phyloP scores from a whole-genome alignment of 2,329 filamentous ascomycete species.

The Neofusicoccum cordaticola region DNA sequence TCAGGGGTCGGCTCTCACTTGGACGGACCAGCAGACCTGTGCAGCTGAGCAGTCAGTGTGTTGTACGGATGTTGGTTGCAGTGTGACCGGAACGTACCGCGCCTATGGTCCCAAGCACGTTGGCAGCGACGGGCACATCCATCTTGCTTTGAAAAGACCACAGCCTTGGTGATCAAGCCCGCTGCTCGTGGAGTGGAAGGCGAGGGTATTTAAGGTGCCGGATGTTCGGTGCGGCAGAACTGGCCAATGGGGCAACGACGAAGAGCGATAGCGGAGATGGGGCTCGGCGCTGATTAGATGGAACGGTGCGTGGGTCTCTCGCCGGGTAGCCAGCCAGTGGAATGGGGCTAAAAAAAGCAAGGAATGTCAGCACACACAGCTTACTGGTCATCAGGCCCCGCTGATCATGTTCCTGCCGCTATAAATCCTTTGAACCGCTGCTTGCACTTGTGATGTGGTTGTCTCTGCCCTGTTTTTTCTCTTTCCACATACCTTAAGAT shows the following conservation, averaged over 20 bases:
- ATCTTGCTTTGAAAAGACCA: slow-evolving; percentile 32
- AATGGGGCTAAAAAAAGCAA: neutral
- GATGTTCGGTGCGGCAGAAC: neutral
- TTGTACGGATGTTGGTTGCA: neutral
- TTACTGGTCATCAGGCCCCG: neutral
- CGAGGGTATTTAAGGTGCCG: neutral
- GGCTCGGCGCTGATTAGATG: neutral
- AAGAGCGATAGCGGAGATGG: neutral
- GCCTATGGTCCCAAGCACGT: slow-evolving; percentile 58
- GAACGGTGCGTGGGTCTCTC: neutral
- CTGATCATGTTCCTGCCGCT: too few relatives aligned
- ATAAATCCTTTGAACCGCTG: too few relatives aligned
- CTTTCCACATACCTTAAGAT: too few relatives aligned
- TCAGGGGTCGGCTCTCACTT: slow-evolving; percentile 39
- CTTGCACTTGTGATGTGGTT: too few relatives aligned
- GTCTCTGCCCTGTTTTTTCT: too few relatives aligned
- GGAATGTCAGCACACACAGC: neutral
- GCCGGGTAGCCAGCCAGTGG: neutral
- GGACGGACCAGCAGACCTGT: slow-evolving; percentile 62
- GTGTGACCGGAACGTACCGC: slow-evolving; percentile 44
- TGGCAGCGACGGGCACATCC: slow-evolving; percentile 56
- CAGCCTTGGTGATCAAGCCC: neutral
- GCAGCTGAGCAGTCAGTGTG: neutral
- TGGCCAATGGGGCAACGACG: neutral
- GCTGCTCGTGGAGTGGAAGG: neutral